phyloP scores from a whole-genome alignment of 345 rosid genomes.

The Melaleuca alternifolia region DNA sequence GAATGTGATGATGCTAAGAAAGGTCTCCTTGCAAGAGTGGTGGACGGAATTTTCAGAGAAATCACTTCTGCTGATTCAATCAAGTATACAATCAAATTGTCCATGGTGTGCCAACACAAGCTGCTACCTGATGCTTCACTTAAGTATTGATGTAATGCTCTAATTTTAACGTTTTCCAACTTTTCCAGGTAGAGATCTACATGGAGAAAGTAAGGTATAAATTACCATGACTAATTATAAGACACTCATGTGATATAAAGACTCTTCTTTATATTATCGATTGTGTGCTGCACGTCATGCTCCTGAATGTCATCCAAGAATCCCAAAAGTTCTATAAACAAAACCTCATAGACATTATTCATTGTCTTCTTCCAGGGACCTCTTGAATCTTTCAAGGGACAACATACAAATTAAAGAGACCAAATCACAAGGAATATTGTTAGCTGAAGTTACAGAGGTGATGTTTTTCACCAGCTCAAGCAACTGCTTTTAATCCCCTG shows the following conservation, averaged over 20 bases:
- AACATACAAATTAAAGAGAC: slow-evolving; percentile 81
- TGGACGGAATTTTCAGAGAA: slow-evolving; percentile 54
- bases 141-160: neutral
- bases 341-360: neutral
- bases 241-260: neutral
- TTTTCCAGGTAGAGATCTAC: slow-evolving; percentile 75
- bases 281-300: no score
- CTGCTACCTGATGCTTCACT: neutral
- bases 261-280: neutral
- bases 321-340: neutral
- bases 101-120: slow-evolving; percentile 43
- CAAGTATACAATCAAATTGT: slow-evolving; percentile 48
- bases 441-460: slow-evolving; percentile 73
- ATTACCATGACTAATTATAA: neutral
- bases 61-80: slow-evolving; percentile 31
- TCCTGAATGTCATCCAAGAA: neutral
- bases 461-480: neutral
- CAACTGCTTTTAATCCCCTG: neutral
- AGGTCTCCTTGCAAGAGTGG: slow-evolving; percentile 69
- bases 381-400: slow-evolving; percentile 69
- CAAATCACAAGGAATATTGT: slow-evolving; percentile 49
- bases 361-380: slow-evolving; percentile 38
- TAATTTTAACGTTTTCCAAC: neutral
- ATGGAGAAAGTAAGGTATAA: slow-evolving; percentile 88
- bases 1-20: slow-evolving; percentile 44